Base-by-base conservation (phyloP, 352 stramenopile species). In the Pseudoperonospora humuli region DNA sequence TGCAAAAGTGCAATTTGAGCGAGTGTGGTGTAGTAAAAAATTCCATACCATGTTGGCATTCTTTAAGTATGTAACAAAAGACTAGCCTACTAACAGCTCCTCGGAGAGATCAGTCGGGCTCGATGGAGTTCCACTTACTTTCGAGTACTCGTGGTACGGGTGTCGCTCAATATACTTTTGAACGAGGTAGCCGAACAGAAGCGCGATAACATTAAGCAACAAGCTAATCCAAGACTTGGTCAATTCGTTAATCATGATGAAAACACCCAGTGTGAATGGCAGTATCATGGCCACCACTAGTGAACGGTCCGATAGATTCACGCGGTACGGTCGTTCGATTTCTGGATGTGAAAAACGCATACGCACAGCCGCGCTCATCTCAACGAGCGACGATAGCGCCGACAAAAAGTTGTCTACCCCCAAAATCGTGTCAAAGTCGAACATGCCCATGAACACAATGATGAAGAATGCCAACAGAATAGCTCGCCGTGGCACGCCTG, bases 321-420 rank as follows among this genome's bases (percentile, higher is more conserved):
- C 73, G 36, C 69, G 66, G 54, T 85, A 92, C 29, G 78, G 76
- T 28, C 79, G 72, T 25, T 83, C 70, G 39, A 89, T 73, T 25
- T 85, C 61, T 2, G 75, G 75, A 46, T 88, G 69, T 28, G 70
- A 79, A 47, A 84, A 86, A 25, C 79, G 79, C 65, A 92, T 80
- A 24, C 72, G 67, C 29, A 89, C 71, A 19, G 76, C 80, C 3
- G 77, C 76, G 43, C 75, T 75, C 56, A 89, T 83, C 43, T 92
- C 79, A 5, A 87, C 69, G 11, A 92, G 49, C 1, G 70, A 81
- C 39, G 79, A 67, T 17, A 88, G 51, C n/a, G 65, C 72, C 7
- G 73, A 87, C 13, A 87, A 41, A 36, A 92, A 86, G 54, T 92
- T 92, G 48, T 86, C 75, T 18, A 92, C 70, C 20, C 71, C 77